Conservation (phyloP, 2,329 filamentous ascomycete genomes). For the Fulvia fulva region DNA sequence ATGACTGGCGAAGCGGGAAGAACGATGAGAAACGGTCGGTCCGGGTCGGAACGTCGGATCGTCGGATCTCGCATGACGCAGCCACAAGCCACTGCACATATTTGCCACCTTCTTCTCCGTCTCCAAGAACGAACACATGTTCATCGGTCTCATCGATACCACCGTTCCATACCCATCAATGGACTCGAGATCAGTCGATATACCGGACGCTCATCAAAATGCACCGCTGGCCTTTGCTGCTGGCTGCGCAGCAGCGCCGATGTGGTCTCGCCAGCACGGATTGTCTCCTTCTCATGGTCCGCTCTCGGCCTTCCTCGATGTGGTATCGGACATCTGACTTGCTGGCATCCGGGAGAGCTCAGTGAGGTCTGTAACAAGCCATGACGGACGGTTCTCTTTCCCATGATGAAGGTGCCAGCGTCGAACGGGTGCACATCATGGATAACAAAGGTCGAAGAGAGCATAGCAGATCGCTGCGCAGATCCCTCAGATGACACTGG, state of each 20-base stretch:
- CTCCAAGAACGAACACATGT: not conserved
- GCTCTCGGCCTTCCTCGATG: not conserved
- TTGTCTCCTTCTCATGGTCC: not conserved
- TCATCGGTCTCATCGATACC: not conserved
- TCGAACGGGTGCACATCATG: too few relatives aligned
- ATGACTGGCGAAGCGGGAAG: too few relatives aligned
- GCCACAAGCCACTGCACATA: not conserved
- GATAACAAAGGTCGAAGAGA: too few relatives aligned
- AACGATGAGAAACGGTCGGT: too few relatives aligned
- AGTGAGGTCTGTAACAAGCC: too few relatives aligned
- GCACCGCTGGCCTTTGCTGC: not conserved
- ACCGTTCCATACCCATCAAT: too few relatives aligned
- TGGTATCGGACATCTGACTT: not conserved
- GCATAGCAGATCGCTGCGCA: too few relatives aligned
- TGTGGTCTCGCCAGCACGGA: not conserved
- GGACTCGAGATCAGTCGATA: not conserved
- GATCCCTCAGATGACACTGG: too few relatives aligned
- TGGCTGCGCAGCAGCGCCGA: not conserved
- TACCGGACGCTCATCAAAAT: not conserved
- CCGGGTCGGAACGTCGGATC: too few relatives aligned
- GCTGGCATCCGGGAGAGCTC: too few relatives aligned
- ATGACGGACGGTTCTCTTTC: too few relatives aligned
- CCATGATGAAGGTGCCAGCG: too few relatives aligned
- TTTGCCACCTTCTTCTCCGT: not conserved
- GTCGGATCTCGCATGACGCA: not conserved